Conservation (phyloP, 1,139 yeast genomes). For the Williopsis jadinii region DNA sequence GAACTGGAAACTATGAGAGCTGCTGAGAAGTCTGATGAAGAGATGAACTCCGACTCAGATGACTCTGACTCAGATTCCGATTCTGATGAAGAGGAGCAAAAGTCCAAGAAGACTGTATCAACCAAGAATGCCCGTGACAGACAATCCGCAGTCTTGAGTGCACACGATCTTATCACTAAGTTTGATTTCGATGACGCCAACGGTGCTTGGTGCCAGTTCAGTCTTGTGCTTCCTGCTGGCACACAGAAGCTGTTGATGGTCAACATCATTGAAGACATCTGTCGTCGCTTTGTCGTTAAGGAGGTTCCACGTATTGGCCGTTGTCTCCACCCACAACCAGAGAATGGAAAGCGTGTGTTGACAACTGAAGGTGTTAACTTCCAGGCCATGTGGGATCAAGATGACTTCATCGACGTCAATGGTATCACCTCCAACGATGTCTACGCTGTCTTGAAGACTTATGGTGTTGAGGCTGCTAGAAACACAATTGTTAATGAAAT, state of each 20-base stretch:
- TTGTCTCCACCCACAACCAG: slow-evolving; percentile 79
- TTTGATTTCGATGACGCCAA: slow-evolving; percentile 84
- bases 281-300: slow-evolving; percentile 86
- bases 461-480: slow-evolving; percentile 99
- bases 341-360: slow-evolving; percentile 61
- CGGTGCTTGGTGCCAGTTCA: slow-evolving; percentile 93
- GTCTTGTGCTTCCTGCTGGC: slow-evolving; percentile 74
- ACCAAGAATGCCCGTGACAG: slow-evolving; percentile 70
- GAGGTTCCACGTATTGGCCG: slow-evolving; percentile 90
- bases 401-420: slow-evolving; percentile 83
- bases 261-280: slow-evolving; percentile 87
- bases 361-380: slow-evolving; percentile 98
- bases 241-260: slow-evolving; percentile 96
- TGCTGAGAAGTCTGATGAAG: slow-evolving; percentile 72
- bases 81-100: slow-evolving; percentile 25
- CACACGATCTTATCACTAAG: slow-evolving; percentile 64
- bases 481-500: slow-evolving; percentile 95
- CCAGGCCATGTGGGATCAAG: slow-evolving; percentile 97
- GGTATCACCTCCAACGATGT: slow-evolving; percentile 89
- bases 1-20: slow-evolving; percentile 81
- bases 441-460: slow-evolving; percentile 80
- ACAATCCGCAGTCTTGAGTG: slow-evolving; percentile 71
- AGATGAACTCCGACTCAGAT: slow-evolving; percentile 31
- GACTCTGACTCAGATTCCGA: slow-evolving; percentile 30
- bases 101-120: slow-evolving; percentile 27